Base-by-base conservation (phyloP, 2,329 filamentous ascomycete species). In the Diaporthe citrichinensis region DNA sequence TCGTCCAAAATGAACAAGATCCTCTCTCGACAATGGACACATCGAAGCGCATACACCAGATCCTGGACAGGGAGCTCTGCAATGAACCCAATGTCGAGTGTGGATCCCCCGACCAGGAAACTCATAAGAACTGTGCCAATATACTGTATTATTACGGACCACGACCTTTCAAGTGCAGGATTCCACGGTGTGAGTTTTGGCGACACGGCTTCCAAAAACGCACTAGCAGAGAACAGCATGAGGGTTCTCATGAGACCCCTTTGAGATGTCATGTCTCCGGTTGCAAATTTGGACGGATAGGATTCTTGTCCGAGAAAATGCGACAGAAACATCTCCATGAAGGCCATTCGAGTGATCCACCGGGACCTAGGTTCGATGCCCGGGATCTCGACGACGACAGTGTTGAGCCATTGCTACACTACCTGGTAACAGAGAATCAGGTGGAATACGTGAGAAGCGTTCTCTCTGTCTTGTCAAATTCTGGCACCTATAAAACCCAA, bases 161-260 rank as follows among this genome's bases (percentile, higher is more conserved):
- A 51, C 25, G 62, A 17, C 62, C 62, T 6, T 67, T 67, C 62
- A 67, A 67, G 14, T 67, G 62, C 62, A 51, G n/a, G 17, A 51
- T 34, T 25, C 28, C 46, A 3, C 41, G 31, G 25, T 67, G 62
- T 36, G 44, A 36, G 17, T 46, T n/a, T 7, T 67, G 41, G 62
- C 62, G 41, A 17, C 44, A 67, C 10, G 62, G 62, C 3, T 67
- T 67, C 20, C 1, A 14, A 51, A 36, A 15, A 9, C 62, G 62
- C 28, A 67, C 0, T 2, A 2, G 3, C 17, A 49, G 44, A 36
- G 7, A 25, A 10, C 4, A 14, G 7, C 62, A 67, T n/a, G 25
- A 51, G 44, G 25, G 0, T 36, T n/a, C 44, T 14, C 62, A 67
- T 51, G 62, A 67, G 8, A 49, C 1, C 0, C 62, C 62, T 23